A percentile compares a stretch with the other conserved stretches of the same genome.
Conservation (phyloP, 78 protist genomes). For the Pigoraptor vietnamica region DNA sequence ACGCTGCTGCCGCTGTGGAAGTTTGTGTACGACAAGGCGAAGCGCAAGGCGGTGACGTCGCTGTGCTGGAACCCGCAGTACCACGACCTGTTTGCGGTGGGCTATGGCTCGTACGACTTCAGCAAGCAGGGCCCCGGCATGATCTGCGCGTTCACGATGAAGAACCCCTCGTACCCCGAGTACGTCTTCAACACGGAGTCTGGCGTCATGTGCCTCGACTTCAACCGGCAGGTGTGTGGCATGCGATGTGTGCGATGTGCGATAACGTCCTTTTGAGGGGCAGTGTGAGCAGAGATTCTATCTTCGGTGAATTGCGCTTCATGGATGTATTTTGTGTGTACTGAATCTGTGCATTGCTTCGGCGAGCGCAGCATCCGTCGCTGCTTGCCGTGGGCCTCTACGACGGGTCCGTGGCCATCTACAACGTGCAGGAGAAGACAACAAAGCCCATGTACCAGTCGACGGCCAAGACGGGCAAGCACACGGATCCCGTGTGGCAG, state of each 20-base stretch:
- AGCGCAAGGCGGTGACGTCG: slow-evolving; percentile 49
- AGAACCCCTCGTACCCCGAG: slow-evolving; percentile 72
- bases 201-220: slow-evolving; percentile 79
- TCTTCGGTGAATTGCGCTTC: too few relatives aligned
- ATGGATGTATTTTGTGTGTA: too few relatives aligned
- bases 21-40: slow-evolving; percentile 7
- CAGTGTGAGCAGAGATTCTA: too few relatives aligned
- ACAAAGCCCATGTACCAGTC: slow-evolving; percentile 39
- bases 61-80: slow-evolving; percentile 70
- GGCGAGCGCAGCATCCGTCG: slow-evolving; percentile 13
- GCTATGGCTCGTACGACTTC: slow-evolving; percentile 81
- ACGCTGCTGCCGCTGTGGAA: slow-evolving; percentile 78
- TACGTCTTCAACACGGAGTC: slow-evolving; percentile 34
- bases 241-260: background rate
- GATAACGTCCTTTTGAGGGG: background rate
- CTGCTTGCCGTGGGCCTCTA: slow-evolving; percentile 66
- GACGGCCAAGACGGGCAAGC: slow-evolving; percentile 69
- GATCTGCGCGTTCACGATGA: slow-evolving; percentile 67
- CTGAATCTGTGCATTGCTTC: too few relatives aligned
- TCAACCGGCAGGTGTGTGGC: slow-evolving; percentile 39
- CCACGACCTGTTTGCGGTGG: slow-evolving; percentile 77
- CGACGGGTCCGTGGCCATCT: slow-evolving; percentile 64
- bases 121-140: slow-evolving; percentile 40
- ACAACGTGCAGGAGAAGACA: slow-evolving; percentile 31
- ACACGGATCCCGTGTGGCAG: slow-evolving; percentile 81